Base-by-base conservation (phyloP, 257 asterid genomes). In the Nicotiana obtusifolia region DNA sequence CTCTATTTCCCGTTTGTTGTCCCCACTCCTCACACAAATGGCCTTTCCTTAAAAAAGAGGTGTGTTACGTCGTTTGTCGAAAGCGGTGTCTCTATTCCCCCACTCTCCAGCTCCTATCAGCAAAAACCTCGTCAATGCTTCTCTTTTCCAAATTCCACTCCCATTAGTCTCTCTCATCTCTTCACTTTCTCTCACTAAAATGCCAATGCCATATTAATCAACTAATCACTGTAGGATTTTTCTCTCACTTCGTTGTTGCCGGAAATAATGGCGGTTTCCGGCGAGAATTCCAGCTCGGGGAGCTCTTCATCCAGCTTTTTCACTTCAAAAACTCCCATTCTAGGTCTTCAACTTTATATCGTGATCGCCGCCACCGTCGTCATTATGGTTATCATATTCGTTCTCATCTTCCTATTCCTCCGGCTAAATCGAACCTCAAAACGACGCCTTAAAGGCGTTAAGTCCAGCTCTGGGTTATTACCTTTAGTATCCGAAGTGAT, bases 261-360 rank as follows among this genome's bases (percentile, higher is more conserved):
- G 35, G 59, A 13, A 73, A n/a, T 52, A 60, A 93, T 93, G 97
- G 86, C 87, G 66, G 85, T 54, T 69, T 67, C 95, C 88, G 91
- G 85, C 65, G 53, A 65, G 1, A 77, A 88, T 81, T 57, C 83
- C 54, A 84, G 83, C 68, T 83, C 88, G 79, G 85, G 77, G 19
- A 77, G 64, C 35, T 82, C 89, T 61, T 19, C 86, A 5, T 71
- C 83, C 7, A 80, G 17, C 53, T 57, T 90, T 81, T 86, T 95
- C 82, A 85, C 89, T 59, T 65, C 88, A 7, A 85, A 71, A 79
- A 95, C 99, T 49, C 95, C 97, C 10, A 89, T 95, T 62, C 83
- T 95, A 3, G 94, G 95, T 5, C 97, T 87, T 52, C 91, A 83
- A 30, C 97, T 95, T 22, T 92, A 91, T 84, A 84, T 92, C 5